phyloP scores from a whole-genome alignment of 768 basidiomycete genomes.

The Jaapia argillacea region DNA sequence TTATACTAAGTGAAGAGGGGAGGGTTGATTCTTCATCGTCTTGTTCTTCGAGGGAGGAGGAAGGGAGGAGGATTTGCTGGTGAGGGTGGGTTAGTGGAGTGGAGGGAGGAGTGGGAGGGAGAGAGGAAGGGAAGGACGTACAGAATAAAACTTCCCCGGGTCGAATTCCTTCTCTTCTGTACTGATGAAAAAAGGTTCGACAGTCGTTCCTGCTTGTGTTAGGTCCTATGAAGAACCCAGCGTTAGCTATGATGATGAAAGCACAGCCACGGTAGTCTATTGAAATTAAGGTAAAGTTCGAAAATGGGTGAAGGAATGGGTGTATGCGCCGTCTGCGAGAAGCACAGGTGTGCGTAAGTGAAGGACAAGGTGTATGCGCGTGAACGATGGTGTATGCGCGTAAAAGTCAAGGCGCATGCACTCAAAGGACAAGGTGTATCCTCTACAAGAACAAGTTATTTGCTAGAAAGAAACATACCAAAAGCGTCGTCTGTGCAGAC shows the following conservation, averaged over 20 bases:
- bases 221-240: constrained; percentile 48
- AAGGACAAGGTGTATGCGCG: too few species aligned
- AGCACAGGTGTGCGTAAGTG: too few species aligned
- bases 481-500: constrained; percentile 62
- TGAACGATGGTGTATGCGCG: too few species aligned
- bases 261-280: too few species aligned
- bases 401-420: too few species aligned
- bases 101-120: too few species aligned
- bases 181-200: constrained; percentile 88
- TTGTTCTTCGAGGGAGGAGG: constrained; percentile 40
- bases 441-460: constrained; percentile 1
- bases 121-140: constrained; percentile 41
- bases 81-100: too few species aligned
- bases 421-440: too few species aligned
- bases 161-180: constrained; percentile 60
- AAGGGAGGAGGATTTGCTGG: constrained; percentile 41
- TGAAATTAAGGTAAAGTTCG: too few species aligned
- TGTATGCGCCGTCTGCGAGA: too few species aligned
- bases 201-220: constrained; percentile 61
- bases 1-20: constrained; percentile 63
- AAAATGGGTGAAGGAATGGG: too few species aligned
- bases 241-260: too few species aligned
- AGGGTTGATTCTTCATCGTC: constrained; percentile 39
- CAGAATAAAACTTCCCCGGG: constrained; percentile 68
- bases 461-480: constrained; percentile 30